These are phyloP conservation scores for Lophiotrema nucula DNA, from an alignment of 495 filamentous ascomycete genomes.

Conservation along the genomic window DNA sequence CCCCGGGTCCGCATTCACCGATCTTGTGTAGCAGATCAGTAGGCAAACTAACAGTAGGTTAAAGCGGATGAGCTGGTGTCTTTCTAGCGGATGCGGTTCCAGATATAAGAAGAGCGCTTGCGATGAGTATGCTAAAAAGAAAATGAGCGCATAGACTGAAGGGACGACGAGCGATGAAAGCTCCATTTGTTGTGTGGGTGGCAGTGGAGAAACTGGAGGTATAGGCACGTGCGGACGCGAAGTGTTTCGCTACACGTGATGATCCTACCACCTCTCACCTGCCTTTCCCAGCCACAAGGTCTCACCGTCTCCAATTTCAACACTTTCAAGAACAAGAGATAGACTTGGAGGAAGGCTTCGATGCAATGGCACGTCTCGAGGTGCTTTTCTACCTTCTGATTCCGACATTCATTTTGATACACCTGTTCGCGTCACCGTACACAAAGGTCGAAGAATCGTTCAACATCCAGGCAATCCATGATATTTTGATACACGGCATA, in stretches of 20 bases:
- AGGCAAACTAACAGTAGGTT: constrained; percentile 71
- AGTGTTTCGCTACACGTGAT: no score
- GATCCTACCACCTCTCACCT: no score
- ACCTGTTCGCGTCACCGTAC: constrained; percentile 79
- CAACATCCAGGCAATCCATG: constrained; percentile 92
- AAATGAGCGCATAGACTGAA: constrained; percentile 65
- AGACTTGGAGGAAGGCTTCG: no score
- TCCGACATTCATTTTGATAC: constrained; percentile 56
- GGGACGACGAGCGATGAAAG: constrained; percentile 48
- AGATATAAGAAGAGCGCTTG: constrained; percentile 80
- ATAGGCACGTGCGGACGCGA: no score
- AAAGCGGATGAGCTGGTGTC: constrained; percentile 62
- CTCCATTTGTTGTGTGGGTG: constrained; percentile 19
- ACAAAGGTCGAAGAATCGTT: constrained; percentile 99
- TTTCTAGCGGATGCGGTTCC: constrained; percentile 64
- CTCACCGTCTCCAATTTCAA: no score
- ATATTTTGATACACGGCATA: constrained; percentile 78
- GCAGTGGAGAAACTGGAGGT: no score
- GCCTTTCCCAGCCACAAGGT: no score
- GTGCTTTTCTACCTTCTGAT: constrained; percentile 22
- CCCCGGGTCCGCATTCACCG: constrained; percentile 78
- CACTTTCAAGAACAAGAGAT: no score
- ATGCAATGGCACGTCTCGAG: constrained; percentile 18
- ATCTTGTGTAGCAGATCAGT: constrained; percentile 74
- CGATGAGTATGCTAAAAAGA: constrained; percentile 78